Evolutionary conservation across 805 yeast genomes (phyloP).

Genomic region (Kurtzmaniella cleridarum): DNA sequence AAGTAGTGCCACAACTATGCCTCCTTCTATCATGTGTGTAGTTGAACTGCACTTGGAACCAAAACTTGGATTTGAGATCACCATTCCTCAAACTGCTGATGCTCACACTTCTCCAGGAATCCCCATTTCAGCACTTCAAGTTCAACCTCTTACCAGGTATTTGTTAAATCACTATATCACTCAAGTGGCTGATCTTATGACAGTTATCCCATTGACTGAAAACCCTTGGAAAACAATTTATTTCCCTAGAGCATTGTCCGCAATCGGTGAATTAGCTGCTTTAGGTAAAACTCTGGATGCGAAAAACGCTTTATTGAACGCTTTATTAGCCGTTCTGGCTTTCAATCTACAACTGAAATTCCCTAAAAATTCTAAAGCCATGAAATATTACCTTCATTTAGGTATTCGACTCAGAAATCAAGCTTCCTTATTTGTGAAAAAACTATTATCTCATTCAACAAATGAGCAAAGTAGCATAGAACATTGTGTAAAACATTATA

Average conservation of each 20-base stretch:
- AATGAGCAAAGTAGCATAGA: constrained; percentile 34
- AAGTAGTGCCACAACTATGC: constrained; percentile 40
- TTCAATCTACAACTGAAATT: constrained; percentile 73
- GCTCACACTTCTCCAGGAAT: constrained; percentile 24
- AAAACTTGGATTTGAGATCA: constrained; percentile 37
- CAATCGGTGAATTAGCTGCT: constrained; percentile 75
- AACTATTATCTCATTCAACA: constrained; percentile 37
- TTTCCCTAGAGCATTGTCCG: constrained; percentile 76
- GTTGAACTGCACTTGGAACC: constrained; percentile 34
- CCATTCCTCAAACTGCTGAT: constrained; percentile 20
- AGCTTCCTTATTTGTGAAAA: constrained; percentile 62
- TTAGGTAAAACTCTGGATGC: constrained; percentile 72
- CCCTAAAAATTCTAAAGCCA: constrained; percentile 56
- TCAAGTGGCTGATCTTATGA: constrained; percentile 75
- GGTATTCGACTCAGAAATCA: constrained; percentile 73
- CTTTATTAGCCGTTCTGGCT: constrained; percentile 75
- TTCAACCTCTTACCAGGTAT: constrained; percentile 67
- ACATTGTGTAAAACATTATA: constrained; percentile 47
- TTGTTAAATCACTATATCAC: constrained; percentile 66
- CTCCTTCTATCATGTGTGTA: constrained; percentile 49
- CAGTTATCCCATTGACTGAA: constrained; percentile 62
- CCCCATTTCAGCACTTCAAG: constrained; percentile 57
- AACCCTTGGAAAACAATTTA: constrained; percentile 89
- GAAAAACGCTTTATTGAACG: constrained; percentile 71
- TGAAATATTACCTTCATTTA: constrained; percentile 63